Evolutionary conservation across 495 filamentous ascomycete species (phyloP).

Genomic region (Bryoglossum gracile): DNA sequence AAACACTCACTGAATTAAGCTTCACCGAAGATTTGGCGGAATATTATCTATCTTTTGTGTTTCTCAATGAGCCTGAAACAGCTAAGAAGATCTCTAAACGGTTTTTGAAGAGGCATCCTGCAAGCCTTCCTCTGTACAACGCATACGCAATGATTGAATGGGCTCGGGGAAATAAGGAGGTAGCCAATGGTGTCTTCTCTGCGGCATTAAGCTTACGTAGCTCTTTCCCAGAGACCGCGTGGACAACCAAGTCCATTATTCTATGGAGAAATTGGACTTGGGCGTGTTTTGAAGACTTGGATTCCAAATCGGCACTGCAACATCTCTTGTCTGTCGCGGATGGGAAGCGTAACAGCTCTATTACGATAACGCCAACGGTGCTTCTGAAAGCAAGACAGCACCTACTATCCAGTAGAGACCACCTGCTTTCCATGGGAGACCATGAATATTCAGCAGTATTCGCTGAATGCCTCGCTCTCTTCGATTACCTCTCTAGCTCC

Average conservation of each 20-base stretch:
- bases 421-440: conserved; percentile 42
- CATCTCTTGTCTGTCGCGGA: conserved; percentile 28
- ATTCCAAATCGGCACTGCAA: conserved; percentile 36
- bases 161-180: conserved; percentile 42
- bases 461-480: conserved; percentile 38
- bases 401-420: conserved; percentile 49
- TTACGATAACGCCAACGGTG: conserved; percentile 27
- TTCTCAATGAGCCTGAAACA: conserved; percentile 43
- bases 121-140: conserved; percentile 66
- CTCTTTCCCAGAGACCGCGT: conserved; percentile 27
- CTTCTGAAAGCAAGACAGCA: conserved; percentile 50
- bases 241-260: conserved; percentile 26
- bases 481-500: conserved; percentile 44
- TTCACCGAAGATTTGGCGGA: conserved; percentile 52
- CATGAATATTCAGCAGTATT: conserved; percentile 41
- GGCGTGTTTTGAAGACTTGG: conserved; percentile 49
- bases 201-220: conserved; percentile 54
- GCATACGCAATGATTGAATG: conserved; percentile 69
- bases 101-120: conserved; percentile 58
- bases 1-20: conserved; percentile 39
- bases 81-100: conserved; percentile 66
- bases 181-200: conserved; percentile 57
- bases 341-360: background rate
- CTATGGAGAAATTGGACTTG: conserved; percentile 70
- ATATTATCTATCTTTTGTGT: conserved; percentile 65